Evolutionary conservation across 73 alveolate genomes (phyloP), one percentile per base, ranked within the genome.

Genomic region (Symbiodinium natans): DNA sequence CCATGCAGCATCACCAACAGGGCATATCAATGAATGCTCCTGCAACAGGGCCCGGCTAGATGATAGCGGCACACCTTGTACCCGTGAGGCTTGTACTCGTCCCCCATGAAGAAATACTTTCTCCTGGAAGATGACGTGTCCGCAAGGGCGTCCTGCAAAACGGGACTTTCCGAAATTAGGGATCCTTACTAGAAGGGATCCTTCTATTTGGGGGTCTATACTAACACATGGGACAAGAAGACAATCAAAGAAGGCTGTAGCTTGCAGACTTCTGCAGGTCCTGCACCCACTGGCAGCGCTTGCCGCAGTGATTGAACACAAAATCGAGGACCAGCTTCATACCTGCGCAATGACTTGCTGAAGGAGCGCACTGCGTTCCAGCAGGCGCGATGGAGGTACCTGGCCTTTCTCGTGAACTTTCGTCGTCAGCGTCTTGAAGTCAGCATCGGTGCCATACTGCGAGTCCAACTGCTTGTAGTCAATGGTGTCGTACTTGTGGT

Each of bases 231-330:
- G 63, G 63, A 8, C 63, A 10, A 17, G 63, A 48, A 48, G 63
- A 48, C 8, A 48, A 48, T 48, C n/a, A n/a, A n/a, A n/a, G n/a
- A n/a, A n/a, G 13, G 39, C 84, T 6, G 83, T 73, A 1, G 29
- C 42, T 10, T 6, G 77, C 74, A 15, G 48, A 23, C 25, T 9
- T 74, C 84, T 8, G 17, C 88, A 3, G 25, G 34, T 23, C 88
- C 88, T 80, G 89, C 41, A 90, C 97, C 21, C 68, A 10, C 40
- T 41, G 36, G 40, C 80, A 63, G 48, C 68, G 83, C 97, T 90
- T 90, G 74, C 97, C 97, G 40, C 97, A 90, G 80, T 90, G 97
- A 59, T 90, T 90, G 88, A 90, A 90, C 77, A 90, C 97, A 41
- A 90, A 90, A 42, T 90, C 97, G 52, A 90, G 83, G 56, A 90